Evolutionary conservation across 495 filamentous ascomycete species (phyloP).

Genomic region (Neurospora sp.): DNA sequence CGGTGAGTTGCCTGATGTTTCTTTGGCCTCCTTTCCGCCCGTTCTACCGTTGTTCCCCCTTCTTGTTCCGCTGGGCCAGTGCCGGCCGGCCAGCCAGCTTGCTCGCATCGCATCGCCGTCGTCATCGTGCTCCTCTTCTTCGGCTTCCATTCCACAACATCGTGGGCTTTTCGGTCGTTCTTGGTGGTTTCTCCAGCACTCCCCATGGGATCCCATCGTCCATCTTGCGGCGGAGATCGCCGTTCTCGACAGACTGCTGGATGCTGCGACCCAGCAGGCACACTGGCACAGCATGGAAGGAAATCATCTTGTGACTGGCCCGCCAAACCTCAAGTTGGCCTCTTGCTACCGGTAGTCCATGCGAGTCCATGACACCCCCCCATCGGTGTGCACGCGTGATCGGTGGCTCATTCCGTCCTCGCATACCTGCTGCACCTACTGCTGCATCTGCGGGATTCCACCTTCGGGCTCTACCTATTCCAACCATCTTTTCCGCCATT

Average conservation of each 20-base stretch:
- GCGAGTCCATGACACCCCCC: not conserved
- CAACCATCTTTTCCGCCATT: not conserved
- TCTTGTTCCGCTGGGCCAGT: not conserved
- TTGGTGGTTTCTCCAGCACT: conserved; percentile 4
- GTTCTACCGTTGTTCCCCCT: not conserved
- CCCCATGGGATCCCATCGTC: not conserved
- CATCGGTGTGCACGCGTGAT: conserved; percentile 4
- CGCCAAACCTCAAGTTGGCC: conserved; percentile 8
- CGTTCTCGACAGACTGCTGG: conserved; percentile 3
- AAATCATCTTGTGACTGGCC: conserved; percentile 15
- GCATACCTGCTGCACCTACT: not conserved
- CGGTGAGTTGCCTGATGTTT: conserved; percentile 4
- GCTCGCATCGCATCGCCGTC: not conserved
- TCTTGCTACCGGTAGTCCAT: not conserved
- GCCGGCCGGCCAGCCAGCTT: not conserved
- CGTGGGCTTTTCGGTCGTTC: not conserved
- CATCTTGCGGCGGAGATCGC: not conserved
- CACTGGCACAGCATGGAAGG: conserved; percentile 5
- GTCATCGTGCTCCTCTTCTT: conserved; percentile 1
- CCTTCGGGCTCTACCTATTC: not conserved
- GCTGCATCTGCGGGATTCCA: conserved; percentile 1
- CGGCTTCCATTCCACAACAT: not conserved
- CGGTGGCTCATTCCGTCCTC: conserved; percentile 4
- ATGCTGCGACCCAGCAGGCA: conserved; percentile 1
- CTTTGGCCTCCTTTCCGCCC: not conserved